Base-by-base conservation (phyloP, 2,329 filamentous ascomycete species). In the Plectosphaerella plurivora region DNA sequence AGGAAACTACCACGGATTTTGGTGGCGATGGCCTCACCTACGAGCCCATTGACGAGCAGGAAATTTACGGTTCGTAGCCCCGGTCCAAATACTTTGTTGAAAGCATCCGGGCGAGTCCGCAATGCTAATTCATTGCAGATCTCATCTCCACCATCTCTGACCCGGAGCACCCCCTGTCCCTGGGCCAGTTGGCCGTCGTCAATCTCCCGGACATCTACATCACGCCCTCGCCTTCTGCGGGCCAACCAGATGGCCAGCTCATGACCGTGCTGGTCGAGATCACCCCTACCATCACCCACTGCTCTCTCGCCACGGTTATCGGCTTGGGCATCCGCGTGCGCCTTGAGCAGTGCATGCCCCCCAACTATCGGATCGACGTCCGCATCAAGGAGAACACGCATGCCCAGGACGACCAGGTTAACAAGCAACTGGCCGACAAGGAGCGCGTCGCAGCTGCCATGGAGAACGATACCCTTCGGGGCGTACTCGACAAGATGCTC, bases 381-480 rank as follows among this genome's bases (percentile, higher is more conserved):
- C 83, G 87, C 61, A 96, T 97, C 70, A 97, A 97, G 70, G 88
- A 96, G 71, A 93, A 92, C 56, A 94, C 91, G n/a, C 94, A 97
- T 68, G 90, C 85, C 59, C 95, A 95, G 55, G 93, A 91, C 45
- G 91, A 96, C 57, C 91, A 96, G 68, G 91, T 97, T 50, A 97
- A 96, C 73, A 97, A 97, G 77, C 94, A 99, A 72, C 75, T 99
- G 44, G 89, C 86, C 35, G 94, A 99, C 73, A 99, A 97, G 76
- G 94, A 99, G 74, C 80, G 94, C 55, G 94, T 99, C 45, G 92
- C 93, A 1, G 94, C 94, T 10, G 94, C 94, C 7, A 75, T 97
- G 61, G 94, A 97, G 71, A 99, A 99, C 67, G 89, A 89, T 52
- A 95, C 89, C 1, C 74, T 99, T 55, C 91, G 90, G 77, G 86